Evolutionary conservation across 2,329 filamentous ascomycete species (phyloP).

Genomic region (Nectriaceae sp.): DNA sequence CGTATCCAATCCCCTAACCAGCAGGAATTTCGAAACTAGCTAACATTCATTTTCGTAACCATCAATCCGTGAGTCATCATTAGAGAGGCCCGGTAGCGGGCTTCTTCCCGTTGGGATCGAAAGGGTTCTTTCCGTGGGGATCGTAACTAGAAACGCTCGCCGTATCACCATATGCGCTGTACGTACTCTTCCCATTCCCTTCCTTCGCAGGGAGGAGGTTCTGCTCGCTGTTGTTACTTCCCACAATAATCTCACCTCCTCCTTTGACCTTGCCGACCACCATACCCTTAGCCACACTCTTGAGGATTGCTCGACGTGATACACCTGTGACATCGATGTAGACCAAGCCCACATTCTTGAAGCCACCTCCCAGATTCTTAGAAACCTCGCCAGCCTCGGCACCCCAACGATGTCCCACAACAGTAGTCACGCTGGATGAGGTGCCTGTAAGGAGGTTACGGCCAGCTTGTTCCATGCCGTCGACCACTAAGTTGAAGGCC

Average conservation of each 20-base stretch:
- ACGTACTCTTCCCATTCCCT: conserved; percentile 21
- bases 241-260: conserved; percentile 73
- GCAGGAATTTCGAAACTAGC: too few species aligned
- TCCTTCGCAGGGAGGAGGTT: conserved; percentile 20
- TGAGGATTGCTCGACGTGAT: conserved; percentile 84
- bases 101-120: conserved; percentile 36
- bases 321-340: conserved; percentile 97
- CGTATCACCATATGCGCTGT: conserved; percentile 30
- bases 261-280: conserved; percentile 78
- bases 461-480: conserved; percentile 88
- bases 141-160: conserved; percentile 30
- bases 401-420: conserved; percentile 90
- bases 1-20: too few species aligned
- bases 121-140: conserved; percentile 35
- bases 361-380: conserved; percentile 74
- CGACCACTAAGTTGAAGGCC: conserved; percentile 91
- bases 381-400: conserved; percentile 80
- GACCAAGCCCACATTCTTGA: conserved; percentile 95
- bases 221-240: conserved; percentile 55
- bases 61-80: too few species aligned
- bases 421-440: conserved; percentile 76
- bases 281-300: conserved; percentile 97
- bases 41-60: too few species aligned
- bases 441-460: conserved; percentile 74
- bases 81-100: conserved; percentile 23